Conservation (phyloP, 108 stramenopile species). For the Pseudonitzschia delicatissima region DNA sequence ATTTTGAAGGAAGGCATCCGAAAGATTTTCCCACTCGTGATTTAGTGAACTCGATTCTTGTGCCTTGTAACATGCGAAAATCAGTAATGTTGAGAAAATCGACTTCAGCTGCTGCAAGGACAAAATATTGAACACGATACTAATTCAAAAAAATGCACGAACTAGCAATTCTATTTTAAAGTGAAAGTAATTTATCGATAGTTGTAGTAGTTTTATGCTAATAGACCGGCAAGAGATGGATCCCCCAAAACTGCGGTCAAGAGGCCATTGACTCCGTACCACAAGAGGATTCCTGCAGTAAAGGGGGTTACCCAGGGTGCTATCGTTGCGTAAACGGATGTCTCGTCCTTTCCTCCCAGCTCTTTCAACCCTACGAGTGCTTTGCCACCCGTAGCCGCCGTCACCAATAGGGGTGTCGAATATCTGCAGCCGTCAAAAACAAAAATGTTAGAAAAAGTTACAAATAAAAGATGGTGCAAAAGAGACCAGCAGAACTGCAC, state of each 20-base stretch:
- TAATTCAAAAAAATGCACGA: too few relatives aligned
- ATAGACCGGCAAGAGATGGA: constrained; percentile 64
- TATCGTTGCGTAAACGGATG: constrained; percentile 36
- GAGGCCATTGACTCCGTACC: constrained; percentile 77
- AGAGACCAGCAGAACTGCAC: background rate
- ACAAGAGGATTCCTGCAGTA: constrained; percentile 71
- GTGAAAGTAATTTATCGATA: too few relatives aligned
- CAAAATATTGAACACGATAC: too few relatives aligned
- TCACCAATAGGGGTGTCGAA: constrained; percentile 66
- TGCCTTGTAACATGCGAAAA: too few relatives aligned
- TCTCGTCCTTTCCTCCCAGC: constrained; percentile 29
- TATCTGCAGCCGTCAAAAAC: constrained; percentile 24
- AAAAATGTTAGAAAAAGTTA: background rate
- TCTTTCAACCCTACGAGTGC: constrained; percentile 59
- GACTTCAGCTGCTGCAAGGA: too few relatives aligned
- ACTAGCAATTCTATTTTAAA: too few relatives aligned
- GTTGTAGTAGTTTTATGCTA: too few relatives aligned
- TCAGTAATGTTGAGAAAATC: too few relatives aligned
- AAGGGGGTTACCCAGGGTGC: constrained; percentile 71
- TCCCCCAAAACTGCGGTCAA: constrained; percentile 72
- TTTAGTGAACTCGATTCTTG: too few relatives aligned
- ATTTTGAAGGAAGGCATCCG: too few relatives aligned
- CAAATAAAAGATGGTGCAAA: background rate
- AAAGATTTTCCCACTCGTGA: too few relatives aligned
- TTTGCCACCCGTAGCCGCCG: constrained; percentile 76